Evolutionary conservation across 2,329 filamentous ascomycete genomes (phyloP), one percentile per base, ranked within the genome.

Genomic region (Diaporthe sp.): DNA sequence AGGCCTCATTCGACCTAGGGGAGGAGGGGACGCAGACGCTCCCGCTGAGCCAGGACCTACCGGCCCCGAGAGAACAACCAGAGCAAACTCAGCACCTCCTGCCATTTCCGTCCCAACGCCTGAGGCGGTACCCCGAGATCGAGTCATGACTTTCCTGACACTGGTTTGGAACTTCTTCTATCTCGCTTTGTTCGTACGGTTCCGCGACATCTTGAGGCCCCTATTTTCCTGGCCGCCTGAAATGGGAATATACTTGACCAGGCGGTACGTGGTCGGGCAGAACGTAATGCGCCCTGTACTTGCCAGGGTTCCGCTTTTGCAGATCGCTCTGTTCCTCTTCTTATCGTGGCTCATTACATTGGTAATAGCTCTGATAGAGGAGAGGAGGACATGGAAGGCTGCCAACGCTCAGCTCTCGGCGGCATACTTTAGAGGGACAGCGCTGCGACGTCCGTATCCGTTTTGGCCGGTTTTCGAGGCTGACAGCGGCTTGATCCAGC

Each of bases 341-440:
- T 4, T 74, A 2, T 22, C 74, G 4, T 78, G 42, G 44, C 46
- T 75, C 28, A 44, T 44, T 25, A 55, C 79, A 13, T 39, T 76
- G 31, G 55, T 77, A n/a, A 37, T 79, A 22, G 78, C 80, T 15
- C 60, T 80, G 37, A 31, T 58, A 42, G 74, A 75, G 42, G 80
- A 82, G 78, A 75, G 80, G n/a, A 68, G 55, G 17, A 60, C 80
- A n/a, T 82, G 80, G 80, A 17, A 76, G 13, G 74, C 46, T 31
- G 74, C 71, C 10, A 81, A 80, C 60, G 72, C 78, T 25, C 80
- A 77, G 71, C 51, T 55, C 25, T 77, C 77, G n/a, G 57, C 46
- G 7, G 72, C 76, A 12, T 81, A 82, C 49, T 22, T 79, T 44
- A 34, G 65, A 17, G 80, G 79, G 2, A 22, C 80, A 37, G 53